Evolutionary conservation across 352 stramenopile species (phyloP), one percentile per base, ranked within the genome.

Genomic region (Phytophthora pseudosyringae): DNA sequence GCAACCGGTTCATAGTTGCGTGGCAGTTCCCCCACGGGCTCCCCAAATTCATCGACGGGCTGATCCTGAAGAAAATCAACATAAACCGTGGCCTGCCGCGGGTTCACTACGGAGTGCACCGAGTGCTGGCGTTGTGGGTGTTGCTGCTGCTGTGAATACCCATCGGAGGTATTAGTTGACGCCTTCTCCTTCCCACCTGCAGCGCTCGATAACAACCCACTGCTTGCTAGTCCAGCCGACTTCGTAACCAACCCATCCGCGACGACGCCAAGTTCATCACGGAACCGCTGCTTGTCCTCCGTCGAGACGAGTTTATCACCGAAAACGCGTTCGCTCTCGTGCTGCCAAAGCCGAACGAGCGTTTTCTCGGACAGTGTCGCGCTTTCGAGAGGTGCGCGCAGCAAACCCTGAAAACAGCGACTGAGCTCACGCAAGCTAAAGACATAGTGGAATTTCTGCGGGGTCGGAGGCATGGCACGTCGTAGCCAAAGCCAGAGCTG

Each of bases 21-120:
- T 0, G 87, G 89, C 6, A 91, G 76, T 48, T 96, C 88, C 25
- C 76, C 76, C 0, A 96, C 45, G 6, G 95, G 55, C 13, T 93
- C 78, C 10, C 90, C 90, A 32, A 94, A 86, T 39, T 97, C 91
- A 58, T 97, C 88, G 28, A 92, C 59, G 11, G 84, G 77, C 7
- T 90, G 74, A 46, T 97, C 89, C 16, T 85, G 71, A 10, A 97
- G 48, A 66, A 97, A 97, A 55, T 97, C 86, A n/a, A 96, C 88
- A 67, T 95, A 92, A 0, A 91, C 13, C 6, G 56, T 58, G 1
- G 49, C 38, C 12, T 66, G 53, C 7, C 63, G 40, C 4, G 33
- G 4, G 11, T 33, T 49, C 26, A 64, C 40, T 18, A 73, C 39
- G 3, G 50, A 56, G 8, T 49, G 36, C 32, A 73, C 29, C 25